Percentiles rank a stretch among this genome's conserved stretches.
These are phyloP conservation scores for Rhizoctonia solani DNA, from an alignment of 1,284 basidiomycete species.

Conservation along the genomic window DNA sequence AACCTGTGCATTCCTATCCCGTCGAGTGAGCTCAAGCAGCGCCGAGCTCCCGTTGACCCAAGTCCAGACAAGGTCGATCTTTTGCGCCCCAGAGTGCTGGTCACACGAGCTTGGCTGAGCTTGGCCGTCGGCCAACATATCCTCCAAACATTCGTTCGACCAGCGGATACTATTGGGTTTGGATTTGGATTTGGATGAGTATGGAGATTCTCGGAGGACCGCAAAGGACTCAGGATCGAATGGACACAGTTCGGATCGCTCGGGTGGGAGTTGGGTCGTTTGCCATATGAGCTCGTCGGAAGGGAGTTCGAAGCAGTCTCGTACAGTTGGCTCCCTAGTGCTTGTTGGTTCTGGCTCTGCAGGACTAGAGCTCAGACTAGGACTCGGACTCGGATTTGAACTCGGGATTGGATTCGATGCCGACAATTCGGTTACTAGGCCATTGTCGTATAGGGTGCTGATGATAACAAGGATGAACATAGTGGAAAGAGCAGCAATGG, in stretches of 20 bases:
- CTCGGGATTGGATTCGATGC: too few species aligned
- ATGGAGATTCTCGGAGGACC: slow-evolving; percentile 3
- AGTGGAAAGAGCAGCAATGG: slow-evolving; percentile 4
- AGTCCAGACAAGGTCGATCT: slow-evolving; percentile 24
- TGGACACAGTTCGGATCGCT: slow-evolving; percentile 9
- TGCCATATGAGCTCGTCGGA: slow-evolving; percentile 20
- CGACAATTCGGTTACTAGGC: neutral
- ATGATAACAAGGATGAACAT: neutral
- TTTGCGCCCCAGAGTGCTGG: neutral
- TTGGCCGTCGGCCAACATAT: neutral
- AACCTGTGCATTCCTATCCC: slow-evolving; percentile 7
- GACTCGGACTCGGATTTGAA: too few species aligned
- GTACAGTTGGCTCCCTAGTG: neutral
- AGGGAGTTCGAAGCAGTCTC: slow-evolving; percentile 29
- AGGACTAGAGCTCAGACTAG: too few species aligned
- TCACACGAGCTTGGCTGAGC: neutral
- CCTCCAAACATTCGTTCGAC: slow-evolving; percentile 7
- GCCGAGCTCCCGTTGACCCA: slow-evolving; percentile 30
- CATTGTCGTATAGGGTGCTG: neutral
- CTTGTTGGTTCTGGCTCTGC: too few species aligned
- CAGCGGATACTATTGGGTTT: neutral
- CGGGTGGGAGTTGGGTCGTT: slow-evolving; percentile 20
- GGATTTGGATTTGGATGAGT: neutral
- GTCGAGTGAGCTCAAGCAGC: slow-evolving; percentile 14
- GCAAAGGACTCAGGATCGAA: slow-evolving; percentile 20